Percentiles rank a stretch among this genome's conserved stretches.
phyloP scores from a whole-genome alignment of 176 grass and related monocot genomes.

The Cenchrus purpureus region DNA sequence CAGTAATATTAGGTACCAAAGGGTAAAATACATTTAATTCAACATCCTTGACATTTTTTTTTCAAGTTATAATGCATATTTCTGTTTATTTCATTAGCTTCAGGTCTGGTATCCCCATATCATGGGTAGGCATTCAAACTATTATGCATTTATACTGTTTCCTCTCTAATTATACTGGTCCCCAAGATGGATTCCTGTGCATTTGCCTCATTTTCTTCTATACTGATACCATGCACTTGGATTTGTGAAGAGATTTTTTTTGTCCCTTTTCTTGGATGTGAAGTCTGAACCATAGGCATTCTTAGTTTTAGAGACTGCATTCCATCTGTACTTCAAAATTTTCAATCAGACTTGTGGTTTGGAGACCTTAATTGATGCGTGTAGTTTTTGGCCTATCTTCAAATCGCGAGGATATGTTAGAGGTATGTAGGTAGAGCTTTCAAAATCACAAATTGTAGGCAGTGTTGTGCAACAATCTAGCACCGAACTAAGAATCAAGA shows the following conservation, averaged over 20 bases:
- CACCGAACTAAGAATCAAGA: background rate
- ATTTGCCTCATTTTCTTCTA: background rate
- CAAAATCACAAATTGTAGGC: too few relatives aligned
- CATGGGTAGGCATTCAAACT: background rate
- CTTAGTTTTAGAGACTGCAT: background rate
- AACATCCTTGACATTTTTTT: background rate
- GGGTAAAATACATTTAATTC: background rate
- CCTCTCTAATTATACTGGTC: too few relatives aligned
- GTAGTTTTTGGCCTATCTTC: too few relatives aligned
- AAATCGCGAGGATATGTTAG: too few relatives aligned
- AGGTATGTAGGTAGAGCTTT: too few relatives aligned
- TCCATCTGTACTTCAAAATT: too few relatives aligned
- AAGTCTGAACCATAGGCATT: background rate
- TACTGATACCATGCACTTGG: background rate
- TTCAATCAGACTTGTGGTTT: too few relatives aligned
- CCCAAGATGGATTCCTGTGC: background rate
- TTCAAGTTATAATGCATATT: background rate
- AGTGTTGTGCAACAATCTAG: too few relatives aligned
- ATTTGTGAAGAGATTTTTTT: background rate
- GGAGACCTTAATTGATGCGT: too few relatives aligned
- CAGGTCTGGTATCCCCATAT: background rate
- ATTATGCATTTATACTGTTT: too few relatives aligned
- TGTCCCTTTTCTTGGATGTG: background rate
- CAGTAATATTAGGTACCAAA: slow-evolving; percentile 15
- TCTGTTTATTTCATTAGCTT: background rate